Percentiles rank a stretch among this genome's conserved stretches.
Evolutionary conservation across 345 rosid genomes (phyloP).

Genomic region (Nephelium lappaceum): DNA sequence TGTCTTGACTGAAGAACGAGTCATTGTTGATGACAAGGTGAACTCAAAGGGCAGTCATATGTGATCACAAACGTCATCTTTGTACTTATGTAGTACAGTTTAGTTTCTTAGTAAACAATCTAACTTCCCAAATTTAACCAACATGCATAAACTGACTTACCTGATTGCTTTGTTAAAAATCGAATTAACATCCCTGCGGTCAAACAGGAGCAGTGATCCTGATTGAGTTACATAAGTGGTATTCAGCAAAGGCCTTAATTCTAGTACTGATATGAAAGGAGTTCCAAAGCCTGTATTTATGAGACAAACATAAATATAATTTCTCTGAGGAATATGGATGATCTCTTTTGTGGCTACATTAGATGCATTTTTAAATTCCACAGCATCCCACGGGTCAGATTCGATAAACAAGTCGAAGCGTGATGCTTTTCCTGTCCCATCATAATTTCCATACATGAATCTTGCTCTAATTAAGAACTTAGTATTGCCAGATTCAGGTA

Average conservation of each 20-base stretch:
- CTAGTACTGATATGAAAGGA: slow-evolving; percentile 56
- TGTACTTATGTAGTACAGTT: not conserved
- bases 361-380: slow-evolving; percentile 25
- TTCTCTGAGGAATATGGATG: slow-evolving; percentile 35
- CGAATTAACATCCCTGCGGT: slow-evolving; percentile 26
- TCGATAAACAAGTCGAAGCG: slow-evolving; percentile 56
- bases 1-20: not conserved
- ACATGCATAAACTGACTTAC: slow-evolving; percentile 13
- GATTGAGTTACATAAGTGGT: slow-evolving; percentile 16
- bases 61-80: slow-evolving; percentile 23
- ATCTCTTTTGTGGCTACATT: slow-evolving; percentile 19
- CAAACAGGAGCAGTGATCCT: slow-evolving; percentile 15
- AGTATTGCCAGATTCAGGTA: slow-evolving; percentile 23
- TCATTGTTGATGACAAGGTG: not conserved
- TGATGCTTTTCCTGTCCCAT: slow-evolving; percentile 29
- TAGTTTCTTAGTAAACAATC: too few species aligned
- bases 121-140: not conserved
- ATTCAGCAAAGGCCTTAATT: slow-evolving; percentile 42
- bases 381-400: slow-evolving; percentile 38
- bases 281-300: slow-evolving; percentile 42
- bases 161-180: slow-evolving; percentile 13
- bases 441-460: slow-evolving; percentile 63
- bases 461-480: slow-evolving; percentile 51
- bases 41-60: slow-evolving; percentile 1
- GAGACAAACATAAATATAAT: slow-evolving; percentile 45